Conservation (phyloP, 352 stramenopile species). For the Phytophthora pinifolia region DNA sequence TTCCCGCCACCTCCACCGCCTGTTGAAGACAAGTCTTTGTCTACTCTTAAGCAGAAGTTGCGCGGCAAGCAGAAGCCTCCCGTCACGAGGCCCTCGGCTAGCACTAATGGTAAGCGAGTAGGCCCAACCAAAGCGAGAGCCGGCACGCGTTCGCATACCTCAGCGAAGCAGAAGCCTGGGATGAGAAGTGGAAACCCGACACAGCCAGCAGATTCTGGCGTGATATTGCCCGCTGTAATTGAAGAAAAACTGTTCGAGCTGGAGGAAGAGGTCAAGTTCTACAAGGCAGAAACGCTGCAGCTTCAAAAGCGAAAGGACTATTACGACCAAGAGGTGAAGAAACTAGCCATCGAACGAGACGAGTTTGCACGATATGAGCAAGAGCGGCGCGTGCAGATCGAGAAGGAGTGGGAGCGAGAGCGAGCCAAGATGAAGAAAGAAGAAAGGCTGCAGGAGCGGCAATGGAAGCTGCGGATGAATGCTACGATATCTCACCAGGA, state of each 20-base stretch:
- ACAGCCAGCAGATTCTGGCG: constrained; percentile 11
- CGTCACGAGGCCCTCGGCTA: constrained; percentile 1
- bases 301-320: constrained; percentile 72
- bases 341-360: constrained; percentile 49
- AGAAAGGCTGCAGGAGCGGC: constrained; percentile 60
- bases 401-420: constrained; percentile 71
- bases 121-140: constrained; percentile 5
- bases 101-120: too few species aligned
- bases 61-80: constrained; percentile 21
- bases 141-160: background rate
- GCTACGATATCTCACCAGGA: constrained; percentile 51
- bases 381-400: constrained; percentile 53
- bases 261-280: constrained; percentile 86
- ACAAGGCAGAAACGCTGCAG: constrained; percentile 80
- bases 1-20: background rate
- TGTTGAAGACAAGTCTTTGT: constrained; percentile 26
- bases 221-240: constrained; percentile 61
- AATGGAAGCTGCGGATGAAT: constrained; percentile 73
- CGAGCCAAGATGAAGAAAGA: constrained; percentile 78
- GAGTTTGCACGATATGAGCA: constrained; percentile 53
- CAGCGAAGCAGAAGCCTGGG: constrained; percentile 14
- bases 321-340: constrained; percentile 64
- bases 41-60: constrained; percentile 29
- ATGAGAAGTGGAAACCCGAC: constrained; percentile 6
- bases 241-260: constrained; percentile 82